These are phyloP conservation scores for Solanum etuberosum DNA, from an alignment of 257 asterid genomes.

Conservation along the genomic window DNA sequence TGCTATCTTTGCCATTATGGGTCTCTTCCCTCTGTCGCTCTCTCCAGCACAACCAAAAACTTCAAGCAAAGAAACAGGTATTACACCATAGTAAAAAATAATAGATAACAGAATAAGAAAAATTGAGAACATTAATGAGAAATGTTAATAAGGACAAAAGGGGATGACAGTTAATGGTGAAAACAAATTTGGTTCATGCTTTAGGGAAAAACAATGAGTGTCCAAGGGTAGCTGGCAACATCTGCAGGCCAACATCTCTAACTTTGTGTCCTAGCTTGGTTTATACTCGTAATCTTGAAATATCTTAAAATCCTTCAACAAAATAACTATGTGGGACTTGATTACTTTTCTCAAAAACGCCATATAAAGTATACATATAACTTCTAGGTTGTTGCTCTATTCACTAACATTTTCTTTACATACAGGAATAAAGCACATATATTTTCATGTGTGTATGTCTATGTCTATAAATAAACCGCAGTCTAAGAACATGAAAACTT, in stretches of 20 bases:
- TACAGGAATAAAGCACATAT: background rate
- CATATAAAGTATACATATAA: background rate
- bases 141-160: background rate
- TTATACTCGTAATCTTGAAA: background rate
- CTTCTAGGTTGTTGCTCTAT: background rate
- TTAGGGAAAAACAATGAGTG: background rate
- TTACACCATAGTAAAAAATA: conserved; percentile 9
- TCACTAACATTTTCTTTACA: background rate
- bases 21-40: conserved; percentile 84
- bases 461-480: background rate
- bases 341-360: background rate
- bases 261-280: background rate
- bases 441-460: background rate
- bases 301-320: background rate
- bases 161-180: background rate
- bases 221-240: background rate
- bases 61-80: conserved; percentile 18
- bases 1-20: conserved; percentile 84
- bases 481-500: background rate
- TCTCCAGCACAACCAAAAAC: conserved; percentile 89
- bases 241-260: background rate
- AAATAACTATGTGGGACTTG: background rate
- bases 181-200: background rate
- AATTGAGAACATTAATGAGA: background rate
- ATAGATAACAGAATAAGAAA: background rate